Percentiles rank a stretch among this genome's conserved stretches.
phyloP scores from a whole-genome alignment of 352 stramenopile species.

The Phytopythium kandeliae region DNA sequence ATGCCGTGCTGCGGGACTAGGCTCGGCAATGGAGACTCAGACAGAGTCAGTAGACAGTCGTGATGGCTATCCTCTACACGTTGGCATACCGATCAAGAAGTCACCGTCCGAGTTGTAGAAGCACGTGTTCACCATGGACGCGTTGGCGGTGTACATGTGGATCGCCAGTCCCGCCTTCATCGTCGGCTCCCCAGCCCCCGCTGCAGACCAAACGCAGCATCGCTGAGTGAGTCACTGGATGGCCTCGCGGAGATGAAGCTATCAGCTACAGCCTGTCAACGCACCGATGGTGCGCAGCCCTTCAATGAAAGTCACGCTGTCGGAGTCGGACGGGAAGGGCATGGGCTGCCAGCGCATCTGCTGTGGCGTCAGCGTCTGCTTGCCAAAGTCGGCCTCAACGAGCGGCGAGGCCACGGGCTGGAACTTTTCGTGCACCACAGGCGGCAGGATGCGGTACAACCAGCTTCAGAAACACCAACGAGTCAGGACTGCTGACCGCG shows the following conservation, averaged over 20 bases:
- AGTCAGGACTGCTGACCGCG: too few relatives aligned
- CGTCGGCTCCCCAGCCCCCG: conserved; percentile 82
- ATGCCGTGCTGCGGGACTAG: conserved; percentile 87
- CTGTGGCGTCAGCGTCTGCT: conserved; percentile 79
- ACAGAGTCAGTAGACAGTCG: too few relatives aligned
- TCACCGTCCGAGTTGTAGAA: conserved; percentile 97
- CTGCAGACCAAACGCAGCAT: conserved; percentile 4
- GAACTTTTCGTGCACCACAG: conserved; percentile 77
- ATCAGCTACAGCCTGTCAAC: background rate
- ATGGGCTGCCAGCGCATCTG: conserved; percentile 92
- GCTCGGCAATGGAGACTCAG: background rate
- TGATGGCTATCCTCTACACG: too few relatives aligned
- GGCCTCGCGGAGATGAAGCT: too few relatives aligned
- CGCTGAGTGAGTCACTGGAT: background rate
- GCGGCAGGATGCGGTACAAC: conserved; percentile 92
- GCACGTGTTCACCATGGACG: conserved; percentile 86
- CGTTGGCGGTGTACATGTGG: conserved; percentile 92
- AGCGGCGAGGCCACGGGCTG: conserved; percentile 32
- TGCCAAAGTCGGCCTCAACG: conserved; percentile 64
- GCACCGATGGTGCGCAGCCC: conserved; percentile 79
- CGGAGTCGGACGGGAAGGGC: conserved; percentile 43
- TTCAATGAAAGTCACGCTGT: conserved; percentile 84
- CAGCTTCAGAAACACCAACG: conserved; percentile 43
- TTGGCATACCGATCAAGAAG: conserved; percentile 85
- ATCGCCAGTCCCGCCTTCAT: conserved; percentile 91